A percentile compares a stretch with the other conserved stretches of the same genome.
Conservation (phyloP, 2,329 filamentous ascomycete species). For the Aspergillus caelatus region DNA sequence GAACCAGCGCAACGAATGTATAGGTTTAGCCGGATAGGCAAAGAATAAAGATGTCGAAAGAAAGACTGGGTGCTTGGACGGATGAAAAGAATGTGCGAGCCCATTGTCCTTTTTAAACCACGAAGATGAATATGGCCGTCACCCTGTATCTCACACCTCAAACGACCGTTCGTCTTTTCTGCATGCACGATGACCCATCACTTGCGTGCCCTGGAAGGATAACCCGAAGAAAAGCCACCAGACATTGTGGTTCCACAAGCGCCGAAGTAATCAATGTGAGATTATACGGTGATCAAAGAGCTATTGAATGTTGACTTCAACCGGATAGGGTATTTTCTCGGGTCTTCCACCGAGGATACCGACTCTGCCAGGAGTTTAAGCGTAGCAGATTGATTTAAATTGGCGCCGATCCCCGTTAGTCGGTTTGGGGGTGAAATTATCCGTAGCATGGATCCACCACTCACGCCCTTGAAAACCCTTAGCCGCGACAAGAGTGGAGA, state of each 20-base stretch:
- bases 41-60: not conserved
- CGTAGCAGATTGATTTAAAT: conserved; percentile 7
- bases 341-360: not conserved
- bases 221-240: not conserved
- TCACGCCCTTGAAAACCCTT: not conserved
- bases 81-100: not conserved
- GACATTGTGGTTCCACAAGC: not conserved
- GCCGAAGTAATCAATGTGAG: conserved; percentile 1
- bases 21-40: not conserved
- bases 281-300: no score
- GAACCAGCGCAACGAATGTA: conserved; percentile 14
- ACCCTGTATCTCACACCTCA: not conserved
- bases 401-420: conserved; percentile 1
- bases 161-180: not conserved
- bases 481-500: not conserved
- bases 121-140: no score
- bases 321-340: not conserved
- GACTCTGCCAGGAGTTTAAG: not conserved
- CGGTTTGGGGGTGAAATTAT: conserved; percentile 2
- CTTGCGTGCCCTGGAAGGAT: no score
- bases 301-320: no score
- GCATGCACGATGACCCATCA: not conserved
- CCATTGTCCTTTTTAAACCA: not conserved
- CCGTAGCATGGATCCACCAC: not conserved
- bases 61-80: not conserved